Evolutionary conservation across 352 stramenopile species (phyloP), one percentile per base, ranked within the genome.

Genomic region (Phytophthora idaei): DNA sequence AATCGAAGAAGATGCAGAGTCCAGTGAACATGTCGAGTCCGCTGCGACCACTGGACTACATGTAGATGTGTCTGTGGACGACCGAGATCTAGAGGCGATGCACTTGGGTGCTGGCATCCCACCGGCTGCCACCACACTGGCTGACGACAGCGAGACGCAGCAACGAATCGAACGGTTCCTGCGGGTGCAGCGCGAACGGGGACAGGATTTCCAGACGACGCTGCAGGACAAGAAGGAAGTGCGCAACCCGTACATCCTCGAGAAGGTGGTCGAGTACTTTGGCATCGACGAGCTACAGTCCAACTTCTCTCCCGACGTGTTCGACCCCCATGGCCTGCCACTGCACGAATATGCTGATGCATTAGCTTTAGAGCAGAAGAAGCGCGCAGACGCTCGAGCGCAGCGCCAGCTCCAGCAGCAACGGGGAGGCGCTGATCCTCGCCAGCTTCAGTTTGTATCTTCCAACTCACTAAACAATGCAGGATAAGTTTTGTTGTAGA

Each of bases 241-340:
- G 46, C 77, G 78, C 51, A 96, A 96, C 71, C 89, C 89, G 29
- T 92, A 93, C 73, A 93, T 96, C 60, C 71, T 96, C 8, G 76
- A 93, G 39, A 94, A 94, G 51, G 82, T 96, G 53, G 87, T 96
- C 49, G 87, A 87, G 34, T 94, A 94, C 66, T 96, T 94, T 66
- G 77, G 65, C 36, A 96, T 96, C 61, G 81, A 96, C 56, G 83
- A 96, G 67, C 71, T 92, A 41, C 75, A 86, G 12, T 85, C 83
- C 39, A 92, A 95, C 58, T 93, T 94, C 46, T 32, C 70, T 15
- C 48, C 57, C 12, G 48, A 75, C n/a, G 67, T 92, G 15, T 96
- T 93, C 32, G 82, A 96, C 60, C 88, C 86, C 9, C 73, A 84
- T 67, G 77, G 69, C 11, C 59, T 93, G 42, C 77, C 85, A 44